Base-by-base conservation (phyloP, 192 early-diverging fungal genomes). In the Coemansia sp. region DNA sequence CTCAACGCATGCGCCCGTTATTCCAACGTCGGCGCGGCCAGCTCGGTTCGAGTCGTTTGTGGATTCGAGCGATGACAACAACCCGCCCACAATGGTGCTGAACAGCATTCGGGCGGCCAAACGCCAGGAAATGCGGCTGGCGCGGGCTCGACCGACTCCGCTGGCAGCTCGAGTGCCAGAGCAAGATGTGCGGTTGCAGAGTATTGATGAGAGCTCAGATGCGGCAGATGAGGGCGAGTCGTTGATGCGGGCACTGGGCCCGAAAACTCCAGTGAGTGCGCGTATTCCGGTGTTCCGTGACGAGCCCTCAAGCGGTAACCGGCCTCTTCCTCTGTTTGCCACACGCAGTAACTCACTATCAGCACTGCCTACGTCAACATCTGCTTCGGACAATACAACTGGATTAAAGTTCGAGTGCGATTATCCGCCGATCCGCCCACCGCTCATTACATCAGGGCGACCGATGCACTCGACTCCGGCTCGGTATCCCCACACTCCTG, bases 11-110 rank as follows among this genome's bases (percentile, higher is more conserved):
- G 57, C 54, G 45, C 59, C 65, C 5, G 59, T 62, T 19, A 74
- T 75, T 19, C 76, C 76, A 0, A 64, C 59, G 14, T 73, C 70
- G 11, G 64, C 64, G 17, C 56, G 68, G 5, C 60, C 56, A 3
- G 35, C 15, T 3, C 66, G 62, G 1, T 57, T 66, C 19, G 55
- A 65, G 47, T 15, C 70, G 4, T 22, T 48, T 19, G 39, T 58
- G 12, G 66, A 68, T 19, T 41, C 11, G 39, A 41, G 39, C 23
- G 76, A 69, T 9, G 76, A 79, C 22, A 66, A 65, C 19, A 64
- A 76, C 19, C 67, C 68, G 48, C 76, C 76, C 0, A 79, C 76
- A 0, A 21, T 64, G 6, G 65, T 73, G 64, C 65, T 79, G 1
- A 73, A 70, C 55, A 69, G 66, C 12, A 69, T 78, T 9, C 62